Evolutionary conservation across 2,329 filamentous ascomycete species (phyloP), one percentile per base, ranked within the genome.

Genomic region (Fusarium gaditjirri): DNA sequence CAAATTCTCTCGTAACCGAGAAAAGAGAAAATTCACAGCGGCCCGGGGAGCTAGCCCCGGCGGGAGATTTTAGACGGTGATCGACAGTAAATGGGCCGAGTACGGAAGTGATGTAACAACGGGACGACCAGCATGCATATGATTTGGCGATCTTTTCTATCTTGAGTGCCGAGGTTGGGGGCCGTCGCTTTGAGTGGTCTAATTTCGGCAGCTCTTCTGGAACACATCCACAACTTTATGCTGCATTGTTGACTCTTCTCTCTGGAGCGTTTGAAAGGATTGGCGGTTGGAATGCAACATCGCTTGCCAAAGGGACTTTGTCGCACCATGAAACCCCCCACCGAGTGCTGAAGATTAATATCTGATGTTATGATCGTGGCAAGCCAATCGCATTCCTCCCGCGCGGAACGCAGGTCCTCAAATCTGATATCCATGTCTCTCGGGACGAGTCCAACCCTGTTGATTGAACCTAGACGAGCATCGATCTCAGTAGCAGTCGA

Each of bases 81-180:
- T 67, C 65, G 36, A n/a, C 49, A 7, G 19, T 19, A 25, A 29
- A 49, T 60, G 54, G 23, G 16, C 42, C 46, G 17, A 50, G 38
- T 47, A 9, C 38, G 55, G 27, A 25, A 38, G 14, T 33, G 14
- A 62, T 68, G 65, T 62, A 62, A 68, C 47, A 0, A 21, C 38
- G 43, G 17, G 25, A 23, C 36, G 19, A 36, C 41, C 31, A 62
- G 50, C 55, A 7, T 59, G 54, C 60, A 47, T 62, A 23, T 46
- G 19, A 19, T n/a, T 10, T 14, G 42, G 19, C 13, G 38, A 44
- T 68, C 33, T 3, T 55, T 39, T 46, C 33, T n/a, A 16, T 56
- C 11, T 41, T 29, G 38, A 59, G 49, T 65, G 50, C 50, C 61
- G 43, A 49, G 38, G 54, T 17, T 36, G 25, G 25, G 36, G 21